Percentiles rank a stretch among this genome's conserved stretches.
Evolutionary conservation across 257 asterid genomes (phyloP).

Genomic region (Lavandula angustifolia): DNA sequence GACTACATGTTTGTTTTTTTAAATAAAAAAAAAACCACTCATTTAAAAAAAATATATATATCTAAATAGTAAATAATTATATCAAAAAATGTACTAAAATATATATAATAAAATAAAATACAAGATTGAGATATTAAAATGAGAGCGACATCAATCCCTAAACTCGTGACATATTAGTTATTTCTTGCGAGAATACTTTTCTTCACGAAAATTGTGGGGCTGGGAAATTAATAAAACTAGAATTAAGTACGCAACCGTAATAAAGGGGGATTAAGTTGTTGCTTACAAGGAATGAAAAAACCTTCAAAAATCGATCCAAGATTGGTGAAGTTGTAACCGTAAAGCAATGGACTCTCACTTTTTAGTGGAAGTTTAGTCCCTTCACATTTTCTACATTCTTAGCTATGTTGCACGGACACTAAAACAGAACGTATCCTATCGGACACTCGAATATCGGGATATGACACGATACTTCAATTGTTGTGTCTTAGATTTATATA

Average conservation of each 20-base stretch:
- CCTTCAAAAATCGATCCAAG: constrained; percentile 15
- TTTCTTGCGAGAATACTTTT: neutral
- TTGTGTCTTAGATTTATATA: too few relatives aligned
- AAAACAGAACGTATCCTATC: too few relatives aligned
- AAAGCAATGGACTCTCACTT: constrained; percentile 33
- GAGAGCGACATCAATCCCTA: too few relatives aligned
- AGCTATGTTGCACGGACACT: too few relatives aligned
- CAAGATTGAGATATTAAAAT: neutral
- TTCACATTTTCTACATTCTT: neutral
- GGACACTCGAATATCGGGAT: too few relatives aligned
- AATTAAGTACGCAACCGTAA: neutral
- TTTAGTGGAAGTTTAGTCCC: neutral
- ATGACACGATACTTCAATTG: too few relatives aligned
- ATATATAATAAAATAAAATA: neutral
- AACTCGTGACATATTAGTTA: constrained; percentile 2
- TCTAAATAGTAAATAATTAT: too few relatives aligned
- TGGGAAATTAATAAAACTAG: neutral
- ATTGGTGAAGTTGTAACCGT: constrained; percentile 29
- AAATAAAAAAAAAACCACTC: too few relatives aligned
- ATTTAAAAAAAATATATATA: too few relatives aligned
- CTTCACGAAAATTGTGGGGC: constrained; percentile 8
- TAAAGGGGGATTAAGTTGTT: constrained; percentile 23
- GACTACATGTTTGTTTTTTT: too few relatives aligned
- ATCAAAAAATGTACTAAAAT: too few relatives aligned
- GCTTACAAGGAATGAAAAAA: constrained; percentile 33